Evolutionary conservation across 306 rosid species (phyloP), one percentile per base, ranked within the genome.

Genomic region (Benincasa hispida): DNA sequence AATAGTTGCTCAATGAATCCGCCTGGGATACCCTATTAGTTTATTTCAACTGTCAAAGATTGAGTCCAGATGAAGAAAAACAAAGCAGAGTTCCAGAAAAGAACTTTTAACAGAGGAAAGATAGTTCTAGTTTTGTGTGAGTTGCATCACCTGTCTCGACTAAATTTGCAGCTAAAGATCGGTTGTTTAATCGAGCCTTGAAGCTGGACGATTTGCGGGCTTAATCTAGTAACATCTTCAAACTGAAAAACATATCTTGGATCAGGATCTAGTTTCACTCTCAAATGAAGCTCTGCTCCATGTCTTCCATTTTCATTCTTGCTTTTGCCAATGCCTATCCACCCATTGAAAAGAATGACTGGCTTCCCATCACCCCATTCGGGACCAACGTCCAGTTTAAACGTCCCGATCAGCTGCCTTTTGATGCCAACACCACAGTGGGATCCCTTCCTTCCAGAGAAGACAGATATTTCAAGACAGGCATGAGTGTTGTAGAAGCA

Each of bases 191-290:
- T 82, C 73, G 93, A 89, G 75, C 98, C 97, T 85, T 78, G 98
- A 77, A 88, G 93, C 86, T 88, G 98, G 78, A 89, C 87, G 75
- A 93, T 83, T 81, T 93, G 98, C 57, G 98, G 98, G 79, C 97
- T 91, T 82, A 87, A 79, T 80, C 78, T 85, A 7, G 93, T 88
- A 10, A 80, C 67, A 75, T 93, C 98, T 74, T 91, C 97, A 81
- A 91, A 93, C 86, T 86, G 90, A 80, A 93, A 92, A 10, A 93
- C 88, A 68, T 91, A 93, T 91, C 98, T 84, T 17, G 97, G 98
- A 83, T 93, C 98, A 62, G 98, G 96, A 82, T 93, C 97, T 27
- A 91, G 79, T 82, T 90, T 91, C 47, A 93, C 88, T 84, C 87
- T 93, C 82, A 91, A 80, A 82, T 93, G 98, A 80, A 93, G 89